Conservation (phyloP, 2,329 filamentous ascomycete genomes). For the Pseudopithomyces maydicus region DNA sequence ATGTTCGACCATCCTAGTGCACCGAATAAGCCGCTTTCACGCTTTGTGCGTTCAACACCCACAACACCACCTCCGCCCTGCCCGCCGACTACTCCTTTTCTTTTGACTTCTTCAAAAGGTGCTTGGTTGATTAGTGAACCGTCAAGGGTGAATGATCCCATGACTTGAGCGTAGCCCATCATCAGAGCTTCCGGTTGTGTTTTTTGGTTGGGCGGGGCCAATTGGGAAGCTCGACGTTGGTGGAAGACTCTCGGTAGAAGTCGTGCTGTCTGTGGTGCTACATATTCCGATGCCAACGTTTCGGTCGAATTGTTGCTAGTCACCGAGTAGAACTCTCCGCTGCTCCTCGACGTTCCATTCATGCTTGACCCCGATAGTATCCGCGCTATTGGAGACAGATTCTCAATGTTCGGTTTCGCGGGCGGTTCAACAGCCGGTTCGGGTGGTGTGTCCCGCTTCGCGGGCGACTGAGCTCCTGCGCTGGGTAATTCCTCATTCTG, state of each 20-base stretch:
- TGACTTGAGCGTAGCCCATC: slow-evolving; percentile 97
- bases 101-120: slow-evolving; percentile 93
- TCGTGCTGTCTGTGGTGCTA: slow-evolving; percentile 53
- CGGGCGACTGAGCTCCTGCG: slow-evolving; percentile 47
- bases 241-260: slow-evolving; percentile 50
- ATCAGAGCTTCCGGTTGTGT: slow-evolving; percentile 77
- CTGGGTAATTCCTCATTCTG: slow-evolving; percentile 37
- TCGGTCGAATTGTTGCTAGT: slow-evolving; percentile 90
- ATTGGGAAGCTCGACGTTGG: slow-evolving; percentile 35
- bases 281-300: slow-evolving; percentile 88
- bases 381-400: slow-evolving; percentile 64
- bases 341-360: slow-evolving; percentile 80
- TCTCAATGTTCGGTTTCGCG: slow-evolving; percentile 58
- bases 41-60: slow-evolving; percentile 75
- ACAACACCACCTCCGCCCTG: slow-evolving; percentile 84
- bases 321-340: slow-evolving; percentile 90
- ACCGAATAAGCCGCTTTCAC: slow-evolving; percentile 78
- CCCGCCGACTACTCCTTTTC: slow-evolving; percentile 86
- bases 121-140: slow-evolving; percentile 87
- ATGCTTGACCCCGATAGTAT: slow-evolving; percentile 80
- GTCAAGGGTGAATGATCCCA: slow-evolving; percentile 89
- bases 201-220: slow-evolving; percentile 37
- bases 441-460: slow-evolving; percentile 32
- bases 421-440: slow-evolving; percentile 25
- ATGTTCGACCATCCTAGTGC: slow-evolving; percentile 87